phyloP scores from a whole-genome alignment of 176 grass and related monocot species.

The Carex scoparia region DNA sequence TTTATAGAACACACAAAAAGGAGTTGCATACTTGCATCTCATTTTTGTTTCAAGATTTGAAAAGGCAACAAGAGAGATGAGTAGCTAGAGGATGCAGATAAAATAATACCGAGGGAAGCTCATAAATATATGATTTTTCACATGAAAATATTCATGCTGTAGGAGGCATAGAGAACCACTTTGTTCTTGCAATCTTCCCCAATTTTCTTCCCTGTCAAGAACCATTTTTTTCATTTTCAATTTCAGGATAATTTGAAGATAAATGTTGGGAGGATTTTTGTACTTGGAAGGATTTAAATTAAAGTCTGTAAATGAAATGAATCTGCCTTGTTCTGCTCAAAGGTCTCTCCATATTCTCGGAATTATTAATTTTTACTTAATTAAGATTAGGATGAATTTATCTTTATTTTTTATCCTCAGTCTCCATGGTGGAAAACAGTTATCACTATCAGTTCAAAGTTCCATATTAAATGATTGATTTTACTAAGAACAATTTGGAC shows the following conservation, averaged over 20 bases:
- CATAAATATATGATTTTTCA: not conserved
- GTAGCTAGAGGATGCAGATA: not conserved
- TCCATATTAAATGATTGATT: not conserved
- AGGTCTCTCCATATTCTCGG: conserved; percentile 11
- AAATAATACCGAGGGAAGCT: conserved; percentile 14
- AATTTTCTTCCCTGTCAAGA: not conserved
- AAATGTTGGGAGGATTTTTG: not conserved
- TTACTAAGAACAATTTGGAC: too few relatives aligned
- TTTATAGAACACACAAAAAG: too few relatives aligned
- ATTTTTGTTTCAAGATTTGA: not conserved
- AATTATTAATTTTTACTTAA: conserved; percentile 8
- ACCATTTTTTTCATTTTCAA: not conserved
- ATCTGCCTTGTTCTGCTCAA: not conserved
- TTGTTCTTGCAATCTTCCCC: not conserved
- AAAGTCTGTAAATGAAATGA: not conserved
- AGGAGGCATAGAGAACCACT: conserved; percentile 14
- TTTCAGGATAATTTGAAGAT: not conserved
- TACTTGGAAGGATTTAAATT: not conserved
- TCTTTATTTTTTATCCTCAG: not conserved
- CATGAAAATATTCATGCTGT: conserved; percentile 2
- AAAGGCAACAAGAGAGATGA: too few relatives aligned
- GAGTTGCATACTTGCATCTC: not conserved
- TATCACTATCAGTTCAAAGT: not conserved
- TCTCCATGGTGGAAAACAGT: not conserved
- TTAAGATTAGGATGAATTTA: not conserved